Conservation (phyloP, 306 rosid species). For the Corylus americana region DNA sequence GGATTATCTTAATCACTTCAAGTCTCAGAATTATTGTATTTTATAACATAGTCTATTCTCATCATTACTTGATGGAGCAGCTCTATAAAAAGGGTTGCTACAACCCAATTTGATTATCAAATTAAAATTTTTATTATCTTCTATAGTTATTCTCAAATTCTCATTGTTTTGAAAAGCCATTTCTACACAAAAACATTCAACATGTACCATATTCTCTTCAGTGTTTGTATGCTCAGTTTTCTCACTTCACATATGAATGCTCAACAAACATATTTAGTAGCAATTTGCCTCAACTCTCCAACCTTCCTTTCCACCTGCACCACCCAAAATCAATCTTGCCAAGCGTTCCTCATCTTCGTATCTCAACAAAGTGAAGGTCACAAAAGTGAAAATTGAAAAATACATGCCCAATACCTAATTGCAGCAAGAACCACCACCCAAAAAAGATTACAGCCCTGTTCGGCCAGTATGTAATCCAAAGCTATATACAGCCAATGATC, state of each 20-base stretch:
- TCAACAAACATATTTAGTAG: slow-evolving; percentile 47
- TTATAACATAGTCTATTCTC: neutral
- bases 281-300: slow-evolving; percentile 28
- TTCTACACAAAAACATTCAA: neutral
- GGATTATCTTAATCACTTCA: neutral
- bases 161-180: neutral
- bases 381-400: too few species aligned
- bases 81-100: neutral
- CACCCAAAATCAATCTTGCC: slow-evolving; percentile 43
- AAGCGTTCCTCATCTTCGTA: slow-evolving; percentile 55
- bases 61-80: neutral
- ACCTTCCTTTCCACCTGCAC: slow-evolving; percentile 59
- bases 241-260: slow-evolving; percentile 14
- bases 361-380: slow-evolving; percentile 23
- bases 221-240: slow-evolving; percentile 13
- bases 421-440: too few species aligned
- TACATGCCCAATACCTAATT: too few species aligned
- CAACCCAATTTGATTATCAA: neutral
- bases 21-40: neutral
- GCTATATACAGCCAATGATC: too few species aligned
- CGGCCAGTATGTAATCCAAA: too few species aligned
- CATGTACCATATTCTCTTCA: slow-evolving; percentile 24
- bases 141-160: slow-evolving; percentile 1
- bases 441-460: too few species aligned
- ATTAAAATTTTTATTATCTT: neutral